Evolutionary conservation across 768 basidiomycete genomes (phyloP).

Genomic region (Solioccasus polychromus): DNA sequence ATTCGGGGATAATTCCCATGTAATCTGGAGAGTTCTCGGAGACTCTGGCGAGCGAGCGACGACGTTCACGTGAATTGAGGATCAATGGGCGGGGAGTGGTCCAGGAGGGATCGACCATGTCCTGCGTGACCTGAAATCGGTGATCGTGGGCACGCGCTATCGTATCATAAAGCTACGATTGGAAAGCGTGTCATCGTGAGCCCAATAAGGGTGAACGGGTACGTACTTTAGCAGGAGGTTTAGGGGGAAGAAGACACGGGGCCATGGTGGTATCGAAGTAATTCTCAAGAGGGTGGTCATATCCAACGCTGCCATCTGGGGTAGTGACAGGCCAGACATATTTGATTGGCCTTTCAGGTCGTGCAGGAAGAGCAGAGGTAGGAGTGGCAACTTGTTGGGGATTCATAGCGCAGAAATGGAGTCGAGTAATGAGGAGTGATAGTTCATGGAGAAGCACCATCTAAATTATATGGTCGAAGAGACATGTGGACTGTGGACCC

Average conservation of each 20-base stretch:
- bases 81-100: constrained; percentile 10
- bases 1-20: constrained; percentile 22
- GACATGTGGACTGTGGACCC: constrained; percentile 23
- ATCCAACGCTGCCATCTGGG: constrained; percentile 17
- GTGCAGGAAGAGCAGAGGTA: constrained; percentile 10
- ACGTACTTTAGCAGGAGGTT: constrained; percentile 17
- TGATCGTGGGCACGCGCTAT: constrained; percentile 28
- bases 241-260: constrained; percentile 11
- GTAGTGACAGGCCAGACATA: constrained; percentile 7
- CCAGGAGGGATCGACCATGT: constrained; percentile 12
- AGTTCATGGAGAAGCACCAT: neutral
- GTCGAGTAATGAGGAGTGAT: constrained; percentile 2
- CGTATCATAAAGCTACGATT: constrained; percentile 28
- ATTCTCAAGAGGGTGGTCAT: constrained; percentile 23
- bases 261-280: constrained; percentile 25
- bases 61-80: constrained; percentile 14
- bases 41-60: constrained; percentile 14
- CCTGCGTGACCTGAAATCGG: constrained; percentile 9
- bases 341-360: constrained; percentile 13
- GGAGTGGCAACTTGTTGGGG: constrained; percentile 2
- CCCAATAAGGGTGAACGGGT: neutral
- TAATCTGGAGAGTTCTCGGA: constrained; percentile 18
- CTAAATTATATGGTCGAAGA: constrained; percentile 15
- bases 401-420: constrained; percentile 13
- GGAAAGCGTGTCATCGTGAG: neutral